Percentiles rank a stretch among this genome's conserved stretches.
Evolutionary conservation across 106 monocot species (phyloP).

Genomic region (Phalaenopsis equestris): DNA sequence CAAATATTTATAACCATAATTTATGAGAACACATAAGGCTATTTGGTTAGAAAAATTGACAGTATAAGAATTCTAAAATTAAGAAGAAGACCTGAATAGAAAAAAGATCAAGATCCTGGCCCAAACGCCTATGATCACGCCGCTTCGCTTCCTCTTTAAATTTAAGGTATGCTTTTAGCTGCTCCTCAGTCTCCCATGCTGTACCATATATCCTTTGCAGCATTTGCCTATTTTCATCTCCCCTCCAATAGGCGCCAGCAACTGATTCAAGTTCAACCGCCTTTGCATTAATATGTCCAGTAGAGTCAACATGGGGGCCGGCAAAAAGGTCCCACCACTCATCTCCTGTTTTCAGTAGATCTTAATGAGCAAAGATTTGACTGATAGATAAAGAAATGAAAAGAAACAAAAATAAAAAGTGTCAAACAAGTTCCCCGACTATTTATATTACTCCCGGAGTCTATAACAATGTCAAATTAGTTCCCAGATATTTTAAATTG

Average conservation of each 20-base stretch:
- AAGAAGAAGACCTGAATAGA: slow-evolving; percentile 74
- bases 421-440: too few species aligned
- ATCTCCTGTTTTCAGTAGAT: slow-evolving; percentile 42
- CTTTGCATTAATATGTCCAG: slow-evolving; percentile 71
- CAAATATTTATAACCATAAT: background rate
- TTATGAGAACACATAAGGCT: background rate
- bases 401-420: background rate
- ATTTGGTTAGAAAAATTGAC: background rate
- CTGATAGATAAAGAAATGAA: background rate
- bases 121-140: slow-evolving; percentile 87
- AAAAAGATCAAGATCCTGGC: slow-evolving; percentile 96
- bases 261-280: slow-evolving; percentile 93
- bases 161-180: slow-evolving; percentile 79
- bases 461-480: too few species aligned
- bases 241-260: slow-evolving; percentile 98
- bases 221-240: slow-evolving; percentile 81
- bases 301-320: slow-evolving; percentile 94
- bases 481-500: too few species aligned
- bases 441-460: too few species aligned
- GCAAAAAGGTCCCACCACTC: slow-evolving; percentile 99
- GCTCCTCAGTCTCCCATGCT: slow-evolving; percentile 88
- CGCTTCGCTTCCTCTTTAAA: slow-evolving; percentile 95
- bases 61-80: slow-evolving; percentile 1
- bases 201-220: slow-evolving; percentile 96
- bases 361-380: background rate